Percentiles rank a stretch among this genome's conserved stretches.
Evolutionary conservation across 1,284 basidiomycete species (phyloP).

Genomic region (Ganoderma sinense): DNA sequence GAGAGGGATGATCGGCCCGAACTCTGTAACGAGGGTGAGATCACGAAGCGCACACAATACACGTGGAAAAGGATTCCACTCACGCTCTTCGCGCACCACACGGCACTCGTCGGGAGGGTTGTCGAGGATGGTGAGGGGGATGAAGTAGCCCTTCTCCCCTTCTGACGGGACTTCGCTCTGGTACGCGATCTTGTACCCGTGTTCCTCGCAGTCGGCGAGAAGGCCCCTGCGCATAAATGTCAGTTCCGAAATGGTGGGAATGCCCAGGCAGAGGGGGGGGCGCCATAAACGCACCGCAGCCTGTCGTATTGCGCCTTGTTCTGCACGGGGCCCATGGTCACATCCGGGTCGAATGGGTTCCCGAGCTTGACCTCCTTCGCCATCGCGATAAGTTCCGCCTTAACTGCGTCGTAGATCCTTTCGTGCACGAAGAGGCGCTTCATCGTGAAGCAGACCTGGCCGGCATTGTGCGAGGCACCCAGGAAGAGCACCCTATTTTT

Average conservation of each 20-base stretch:
- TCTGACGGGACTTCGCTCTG: constrained; percentile 11
- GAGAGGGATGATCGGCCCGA: constrained; percentile 26
- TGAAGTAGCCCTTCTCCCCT: constrained; percentile 21
- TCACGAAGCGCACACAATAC: neutral
- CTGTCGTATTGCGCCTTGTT: constrained; percentile 23
- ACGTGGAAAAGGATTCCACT: neutral
- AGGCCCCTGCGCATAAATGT: constrained; percentile 8
- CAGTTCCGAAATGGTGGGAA: neutral
- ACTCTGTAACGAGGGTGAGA: constrained; percentile 13
- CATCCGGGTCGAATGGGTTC: constrained; percentile 20
- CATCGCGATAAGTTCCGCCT: constrained; percentile 22
- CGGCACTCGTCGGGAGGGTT: constrained; percentile 28
- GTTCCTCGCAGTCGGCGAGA: constrained; percentile 22
- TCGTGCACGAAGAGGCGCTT: constrained; percentile 29
- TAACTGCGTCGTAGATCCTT: constrained; percentile 25
- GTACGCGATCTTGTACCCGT: constrained; percentile 24
- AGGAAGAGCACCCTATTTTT: constrained; percentile 8
- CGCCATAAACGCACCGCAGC: constrained; percentile 15
- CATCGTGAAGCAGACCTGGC: constrained; percentile 27
- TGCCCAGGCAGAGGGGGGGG: neutral
- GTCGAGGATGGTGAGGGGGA: constrained; percentile 25
- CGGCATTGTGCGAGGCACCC: constrained; percentile 17
- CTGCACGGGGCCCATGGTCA: constrained; percentile 26
- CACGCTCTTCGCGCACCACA: constrained; percentile 28
- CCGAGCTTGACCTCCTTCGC: constrained; percentile 22